phyloP scores from a whole-genome alignment of 768 basidiomycete species.

The Boletus bicolor region DNA sequence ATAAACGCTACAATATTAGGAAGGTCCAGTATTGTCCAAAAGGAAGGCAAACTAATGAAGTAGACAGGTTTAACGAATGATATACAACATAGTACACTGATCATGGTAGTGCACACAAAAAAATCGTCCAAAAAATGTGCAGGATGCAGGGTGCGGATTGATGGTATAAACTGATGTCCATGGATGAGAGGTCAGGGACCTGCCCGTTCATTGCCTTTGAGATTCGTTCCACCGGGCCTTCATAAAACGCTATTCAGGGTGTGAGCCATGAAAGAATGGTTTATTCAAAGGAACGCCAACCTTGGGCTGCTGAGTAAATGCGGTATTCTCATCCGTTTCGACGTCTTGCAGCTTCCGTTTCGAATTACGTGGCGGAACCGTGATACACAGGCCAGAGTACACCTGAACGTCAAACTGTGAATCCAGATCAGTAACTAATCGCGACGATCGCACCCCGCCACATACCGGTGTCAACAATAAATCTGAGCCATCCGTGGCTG shows the following conservation, averaged over 20 bases:
- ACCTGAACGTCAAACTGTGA: conserved; percentile 2
- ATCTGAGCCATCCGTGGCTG: conserved; percentile 12
- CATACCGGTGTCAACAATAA: conserved; percentile 20
- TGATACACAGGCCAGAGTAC: conserved; percentile 26
- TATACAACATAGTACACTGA: not conserved
- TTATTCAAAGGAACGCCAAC: not conserved
- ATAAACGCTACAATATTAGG: conserved; percentile 11
- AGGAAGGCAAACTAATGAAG: conserved; percentile 1
- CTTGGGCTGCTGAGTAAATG: conserved; percentile 16
- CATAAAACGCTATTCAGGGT: conserved; percentile 13
- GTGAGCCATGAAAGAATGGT: not conserved
- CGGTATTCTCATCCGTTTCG: not conserved
- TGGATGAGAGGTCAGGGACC: not conserved
- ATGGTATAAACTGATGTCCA: conserved; percentile 6
- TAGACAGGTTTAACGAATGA: not conserved
- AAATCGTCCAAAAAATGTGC: not conserved
- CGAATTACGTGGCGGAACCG: conserved; percentile 15
- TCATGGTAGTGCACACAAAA: not conserved
- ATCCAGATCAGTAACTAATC: not conserved
- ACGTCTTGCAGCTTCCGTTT: conserved; percentile 26
- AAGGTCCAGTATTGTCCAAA: conserved; percentile 5
- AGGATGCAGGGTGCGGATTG: not conserved
- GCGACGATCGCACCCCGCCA: not conserved
- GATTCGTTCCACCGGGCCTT: conserved; percentile 16
- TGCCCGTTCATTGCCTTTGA: conserved; percentile 1